These are phyloP conservation scores for Peronosclerospora sorghi DNA, from an alignment of 352 stramenopile species.

Conservation along the genomic window DNA sequence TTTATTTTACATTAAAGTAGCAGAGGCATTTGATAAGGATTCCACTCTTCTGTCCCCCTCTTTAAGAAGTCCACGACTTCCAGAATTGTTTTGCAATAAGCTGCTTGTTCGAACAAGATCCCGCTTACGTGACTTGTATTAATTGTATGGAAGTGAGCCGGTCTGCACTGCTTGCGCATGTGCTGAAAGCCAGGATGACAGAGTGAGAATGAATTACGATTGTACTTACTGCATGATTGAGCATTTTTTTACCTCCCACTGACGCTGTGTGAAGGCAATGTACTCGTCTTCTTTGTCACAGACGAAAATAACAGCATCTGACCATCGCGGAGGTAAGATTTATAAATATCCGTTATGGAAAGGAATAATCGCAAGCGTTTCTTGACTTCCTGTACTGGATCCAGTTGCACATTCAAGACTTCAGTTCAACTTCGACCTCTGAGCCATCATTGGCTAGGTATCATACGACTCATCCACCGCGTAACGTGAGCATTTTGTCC, in stretches of 20 bases:
- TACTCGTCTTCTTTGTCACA: constrained; percentile 73
- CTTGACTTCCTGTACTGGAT: constrained; percentile 58
- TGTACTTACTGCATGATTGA: too few species aligned
- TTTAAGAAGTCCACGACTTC: constrained; percentile 40
- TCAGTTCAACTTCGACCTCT: neutral
- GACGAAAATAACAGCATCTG: constrained; percentile 66
- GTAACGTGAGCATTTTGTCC: constrained; percentile 52
- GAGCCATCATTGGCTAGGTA: neutral
- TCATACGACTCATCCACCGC: constrained; percentile 19
- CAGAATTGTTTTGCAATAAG: constrained; percentile 60
- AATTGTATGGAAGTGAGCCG: constrained; percentile 45
- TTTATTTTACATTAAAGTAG: neutral
- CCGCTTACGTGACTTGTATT: constrained; percentile 71
- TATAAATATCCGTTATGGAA: constrained; percentile 77
- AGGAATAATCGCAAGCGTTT: constrained; percentile 69
- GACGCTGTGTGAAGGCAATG: constrained; percentile 43
- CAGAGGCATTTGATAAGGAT: constrained; percentile 4
- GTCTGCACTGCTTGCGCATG: constrained; percentile 44
- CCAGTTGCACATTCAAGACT: constrained; percentile 7
- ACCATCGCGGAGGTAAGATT: constrained; percentile 45
- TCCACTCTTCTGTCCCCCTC: constrained; percentile 3
- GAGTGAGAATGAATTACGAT: neutral
- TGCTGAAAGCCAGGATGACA: constrained; percentile 15
- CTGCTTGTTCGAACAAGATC: constrained; percentile 60
- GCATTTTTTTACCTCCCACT: constrained; percentile 47